Conservation (phyloP, 1,139 yeast species). For the Saccharomyces hybrid region DNA sequence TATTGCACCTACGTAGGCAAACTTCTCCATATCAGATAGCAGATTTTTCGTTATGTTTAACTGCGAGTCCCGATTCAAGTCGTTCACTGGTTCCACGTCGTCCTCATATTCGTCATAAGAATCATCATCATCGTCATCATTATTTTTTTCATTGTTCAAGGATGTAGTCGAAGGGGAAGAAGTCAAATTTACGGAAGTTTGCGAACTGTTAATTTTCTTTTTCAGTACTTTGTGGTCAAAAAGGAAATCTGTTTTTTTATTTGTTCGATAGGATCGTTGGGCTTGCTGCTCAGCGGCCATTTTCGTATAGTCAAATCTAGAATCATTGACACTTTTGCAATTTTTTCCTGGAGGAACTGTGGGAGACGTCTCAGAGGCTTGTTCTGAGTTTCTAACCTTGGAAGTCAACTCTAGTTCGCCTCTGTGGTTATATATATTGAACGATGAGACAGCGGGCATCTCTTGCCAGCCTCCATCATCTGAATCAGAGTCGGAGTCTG, state of each 20-base stretch:
- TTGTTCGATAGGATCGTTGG: constrained; percentile 62
- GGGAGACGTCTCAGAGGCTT: constrained; percentile 12
- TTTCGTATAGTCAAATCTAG: constrained; percentile 69
- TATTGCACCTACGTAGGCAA: constrained; percentile 85
- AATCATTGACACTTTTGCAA: constrained; percentile 23
- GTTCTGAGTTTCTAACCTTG: not conserved
- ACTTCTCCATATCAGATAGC: constrained; percentile 76
- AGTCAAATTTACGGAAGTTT: constrained; percentile 9
- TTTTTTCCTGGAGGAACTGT: constrained; percentile 5
- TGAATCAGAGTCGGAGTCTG: constrained; percentile 17
- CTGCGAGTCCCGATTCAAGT: constrained; percentile 51
- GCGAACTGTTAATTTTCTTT: constrained; percentile 13
- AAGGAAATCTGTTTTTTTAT: constrained; percentile 75
- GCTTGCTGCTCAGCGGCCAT: constrained; percentile 87
- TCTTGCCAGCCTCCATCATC: constrained; percentile 42
- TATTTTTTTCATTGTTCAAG: constrained; percentile 20
- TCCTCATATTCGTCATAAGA: constrained; percentile 34
- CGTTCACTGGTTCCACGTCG: constrained; percentile 34
- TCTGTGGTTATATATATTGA: constrained; percentile 50
- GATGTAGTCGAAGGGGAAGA: constrained; percentile 5
- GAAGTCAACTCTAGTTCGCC: constrained; percentile 37
- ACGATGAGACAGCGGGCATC: constrained; percentile 55
- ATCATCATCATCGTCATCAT: constrained; percentile 25
- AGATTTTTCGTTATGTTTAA: constrained; percentile 73
- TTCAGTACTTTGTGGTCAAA: constrained; percentile 38